These are phyloP conservation scores for Brassica napus DNA, from an alignment of 345 rosid species.

Conservation along the genomic window Da-Ae NC_063445.1:2348501-2349000, in stretches of 20 bases:
- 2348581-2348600: constrained; percentile 86
- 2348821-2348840: background rate
- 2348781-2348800: constrained; percentile 88
- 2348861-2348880: constrained; percentile 1
- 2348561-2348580: constrained; percentile 68
- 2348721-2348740: constrained; percentile 89
- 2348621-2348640: constrained; percentile 99
- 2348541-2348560: constrained; percentile 92
- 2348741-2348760: constrained; percentile 70
- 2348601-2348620: constrained; percentile 97
- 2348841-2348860: constrained; percentile 8
- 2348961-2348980: constrained; percentile 78
- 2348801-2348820: constrained; percentile 64
- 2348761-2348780: constrained; percentile 72
- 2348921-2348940: constrained; percentile 29
- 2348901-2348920: constrained; percentile 15
- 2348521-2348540: constrained; percentile 95
- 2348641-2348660: constrained; percentile 98
- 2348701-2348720: constrained; percentile 93
- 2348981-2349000: constrained; percentile 85
- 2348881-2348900: background rate
- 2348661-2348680: constrained; percentile 95
- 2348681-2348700: constrained; percentile 98
- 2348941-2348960: constrained; percentile 64
- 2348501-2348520: constrained; percentile 89